Percentiles rank a stretch among this genome's conserved stretches.
These are phyloP conservation scores for Pisolithus tinctorius DNA, from an alignment of 768 basidiomycete species.

Conservation along the genomic window DNA sequence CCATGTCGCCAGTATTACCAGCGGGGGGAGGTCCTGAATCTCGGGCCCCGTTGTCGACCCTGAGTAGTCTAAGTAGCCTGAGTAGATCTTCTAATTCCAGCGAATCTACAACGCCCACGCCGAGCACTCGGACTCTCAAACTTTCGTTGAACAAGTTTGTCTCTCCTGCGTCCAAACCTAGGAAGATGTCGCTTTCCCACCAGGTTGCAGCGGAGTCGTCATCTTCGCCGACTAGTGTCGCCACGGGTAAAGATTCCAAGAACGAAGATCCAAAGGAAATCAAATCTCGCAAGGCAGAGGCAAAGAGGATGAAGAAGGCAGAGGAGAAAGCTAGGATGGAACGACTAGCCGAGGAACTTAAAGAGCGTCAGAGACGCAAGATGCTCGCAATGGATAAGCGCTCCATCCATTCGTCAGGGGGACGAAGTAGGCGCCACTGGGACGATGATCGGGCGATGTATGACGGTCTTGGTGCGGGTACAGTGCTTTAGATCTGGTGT, in stretches of 20 bases:
- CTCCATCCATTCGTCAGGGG: constrained; percentile 24
- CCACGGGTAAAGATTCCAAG: constrained; percentile 9
- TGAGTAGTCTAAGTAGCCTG: not conserved
- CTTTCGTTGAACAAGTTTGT: constrained; percentile 24
- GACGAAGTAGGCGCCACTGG: constrained; percentile 17
- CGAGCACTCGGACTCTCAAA: constrained; percentile 9
- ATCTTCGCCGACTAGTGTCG: constrained; percentile 15
- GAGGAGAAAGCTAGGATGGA: constrained; percentile 34
- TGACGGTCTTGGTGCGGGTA: constrained; percentile 16
- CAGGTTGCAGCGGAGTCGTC: constrained; percentile 4
- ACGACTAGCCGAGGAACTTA: constrained; percentile 40
- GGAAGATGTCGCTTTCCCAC: constrained; percentile 2
- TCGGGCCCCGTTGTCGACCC: not conserved
- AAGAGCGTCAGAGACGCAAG: constrained; percentile 30
- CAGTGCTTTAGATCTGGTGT: constrained; percentile 14
- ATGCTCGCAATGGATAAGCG: constrained; percentile 22
- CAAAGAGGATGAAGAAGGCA: constrained; percentile 37
- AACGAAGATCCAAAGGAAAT: constrained; percentile 30
- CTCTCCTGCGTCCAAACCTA: constrained; percentile 15
- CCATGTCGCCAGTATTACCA: constrained; percentile 11
- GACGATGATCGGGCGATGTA: constrained; percentile 26
- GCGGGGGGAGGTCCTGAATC: constrained; percentile 5
- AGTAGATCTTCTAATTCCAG: not conserved
- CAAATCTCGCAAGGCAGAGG: constrained; percentile 38
- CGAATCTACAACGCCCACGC: not conserved